These are phyloP conservation scores for Starmerella apicola DNA, from an alignment of 805 yeast species.

Conservation along the genomic window DNA sequence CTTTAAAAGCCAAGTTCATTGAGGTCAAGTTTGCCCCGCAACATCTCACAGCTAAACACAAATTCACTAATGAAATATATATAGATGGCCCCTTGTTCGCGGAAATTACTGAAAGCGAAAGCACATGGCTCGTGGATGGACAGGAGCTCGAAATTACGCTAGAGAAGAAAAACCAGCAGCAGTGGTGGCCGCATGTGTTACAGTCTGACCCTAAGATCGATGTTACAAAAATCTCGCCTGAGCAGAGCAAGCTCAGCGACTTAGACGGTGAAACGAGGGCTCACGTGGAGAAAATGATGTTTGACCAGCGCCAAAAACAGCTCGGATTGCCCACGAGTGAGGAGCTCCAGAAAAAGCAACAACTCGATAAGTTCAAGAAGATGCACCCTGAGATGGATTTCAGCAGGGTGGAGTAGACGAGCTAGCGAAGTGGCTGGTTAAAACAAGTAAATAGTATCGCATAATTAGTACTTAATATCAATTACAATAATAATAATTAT, in stretches of 20 bases:
- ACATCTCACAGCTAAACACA: slow-evolving; percentile 22
- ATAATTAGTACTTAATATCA: too few relatives aligned
- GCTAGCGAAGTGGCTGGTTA: slow-evolving; percentile 10
- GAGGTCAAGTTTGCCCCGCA: slow-evolving; percentile 22
- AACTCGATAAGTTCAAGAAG: slow-evolving; percentile 30
- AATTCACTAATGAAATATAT: slow-evolving; percentile 15
- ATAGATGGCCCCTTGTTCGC: slow-evolving; percentile 30
- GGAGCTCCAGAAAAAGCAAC: slow-evolving; percentile 27
- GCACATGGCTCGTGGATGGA: slow-evolving; percentile 34
- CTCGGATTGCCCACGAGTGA: slow-evolving; percentile 30
- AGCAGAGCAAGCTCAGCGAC: slow-evolving; percentile 30
- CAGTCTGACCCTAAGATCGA: slow-evolving; percentile 33
- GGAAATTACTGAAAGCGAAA: slow-evolving; percentile 26
- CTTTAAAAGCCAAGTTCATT: slow-evolving; percentile 29
- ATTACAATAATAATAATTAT: too few relatives aligned
- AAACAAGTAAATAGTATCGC: too few relatives aligned
- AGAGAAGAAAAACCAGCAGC: slow-evolving; percentile 29
- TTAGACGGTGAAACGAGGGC: slow-evolving; percentile 33
- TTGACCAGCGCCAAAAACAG: slow-evolving; percentile 34
- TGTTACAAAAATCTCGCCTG: slow-evolving; percentile 32
- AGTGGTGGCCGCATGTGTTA: slow-evolving; percentile 40
- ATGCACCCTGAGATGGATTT: slow-evolving; percentile 37
- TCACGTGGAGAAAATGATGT: slow-evolving; percentile 38
- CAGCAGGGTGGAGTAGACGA: slow-evolving; percentile 27
- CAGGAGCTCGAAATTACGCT: slow-evolving; percentile 28